Evolutionary conservation across 1,284 basidiomycete genomes (phyloP), one percentile per base, ranked within the genome.

Genomic region (Blastosporella zonata): DNA sequence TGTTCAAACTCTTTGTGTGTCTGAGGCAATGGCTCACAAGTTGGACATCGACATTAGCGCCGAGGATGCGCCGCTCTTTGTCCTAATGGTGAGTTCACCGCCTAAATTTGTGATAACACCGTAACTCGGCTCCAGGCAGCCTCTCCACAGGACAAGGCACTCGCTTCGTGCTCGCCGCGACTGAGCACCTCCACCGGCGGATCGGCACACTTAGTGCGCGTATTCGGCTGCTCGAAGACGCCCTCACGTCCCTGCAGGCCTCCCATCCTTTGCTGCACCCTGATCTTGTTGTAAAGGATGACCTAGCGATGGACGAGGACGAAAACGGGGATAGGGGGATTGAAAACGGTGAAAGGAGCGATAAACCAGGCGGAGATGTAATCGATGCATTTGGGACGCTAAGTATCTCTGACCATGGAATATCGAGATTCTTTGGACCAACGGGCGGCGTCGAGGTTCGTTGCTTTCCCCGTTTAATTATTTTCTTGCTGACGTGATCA

Each of bases 91-190:
- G 46, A 49, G 39, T 15, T 4, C 15, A 9, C 5, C 5, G 2
- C 21, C 22, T 15, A 13, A 2, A 37, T 37, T 22, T 22, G 2
- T 4, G 2, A 13, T 37, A 9, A 22, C 2, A 34, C 15, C n/a
- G n/a, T 4, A 17, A 5, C 6, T 6, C 15, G 15, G n/a, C 22
- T 29, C 5, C 53, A 82, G 77, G 81, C 15, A 81, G 77, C 53
- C 64, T 84, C 15, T 72, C 81, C 1, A 82, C 82, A 18, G 81
- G 81, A 10, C 79, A 84, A 65, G 81, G 81, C 43, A 84, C 80
- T 29, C 72, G 81, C 27, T 85, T 85, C 55, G 82, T 87, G 33
- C 72, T 87, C 34, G 83, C 84, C 2, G 84, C 82, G 29, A 88
- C 85, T 6, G 84, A 85, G 58, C 82, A 87, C 50, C 74, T 89